Conservation (phyloP, 2,329 filamentous ascomycete genomes). For the Aspergillus pseudoviridinutans region DNA sequence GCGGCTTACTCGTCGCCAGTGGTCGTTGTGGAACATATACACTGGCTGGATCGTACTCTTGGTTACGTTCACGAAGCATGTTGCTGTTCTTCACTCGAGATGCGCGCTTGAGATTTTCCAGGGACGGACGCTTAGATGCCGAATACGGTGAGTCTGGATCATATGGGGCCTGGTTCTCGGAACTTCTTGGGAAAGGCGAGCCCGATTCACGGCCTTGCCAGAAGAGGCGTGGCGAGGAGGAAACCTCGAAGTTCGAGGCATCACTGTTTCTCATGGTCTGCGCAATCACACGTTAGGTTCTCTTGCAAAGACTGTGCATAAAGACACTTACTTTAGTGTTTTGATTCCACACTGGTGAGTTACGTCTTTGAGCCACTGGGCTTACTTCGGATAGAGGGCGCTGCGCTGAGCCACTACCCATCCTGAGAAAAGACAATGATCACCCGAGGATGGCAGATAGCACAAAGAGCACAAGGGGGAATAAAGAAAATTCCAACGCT, state of each 20-base stretch:
- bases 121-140: slow-evolving; percentile 77
- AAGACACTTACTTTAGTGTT: slow-evolving; percentile 58
- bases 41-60: slow-evolving; percentile 83
- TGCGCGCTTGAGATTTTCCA: slow-evolving; percentile 91
- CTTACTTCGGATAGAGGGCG: slow-evolving; percentile 86
- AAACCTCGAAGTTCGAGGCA: slow-evolving; percentile 63
- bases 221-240: slow-evolving; percentile 76
- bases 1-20: slow-evolving; percentile 60
- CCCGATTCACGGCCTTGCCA: slow-evolving; percentile 75
- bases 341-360: slow-evolving; percentile 89
- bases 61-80: slow-evolving; percentile 89
- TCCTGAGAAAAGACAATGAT: slow-evolving; percentile 43
- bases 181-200: slow-evolving; percentile 60
- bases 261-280: slow-evolving; percentile 68
- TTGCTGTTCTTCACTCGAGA: slow-evolving; percentile 97
- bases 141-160: slow-evolving; percentile 63
- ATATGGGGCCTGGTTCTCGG: slow-evolving; percentile 64
- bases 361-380: slow-evolving; percentile 77
- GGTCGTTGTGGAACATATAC: slow-evolving; percentile 77
- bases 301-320: not conserved
- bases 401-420: slow-evolving; percentile 55
- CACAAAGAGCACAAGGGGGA: slow-evolving; percentile 12
- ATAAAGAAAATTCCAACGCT: slow-evolving; percentile 14
- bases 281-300: slow-evolving; percentile 38
- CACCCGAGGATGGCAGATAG: slow-evolving; percentile 1